phyloP scores from a whole-genome alignment of 345 rosid genomes.

The Boechera stricta region DNA sequence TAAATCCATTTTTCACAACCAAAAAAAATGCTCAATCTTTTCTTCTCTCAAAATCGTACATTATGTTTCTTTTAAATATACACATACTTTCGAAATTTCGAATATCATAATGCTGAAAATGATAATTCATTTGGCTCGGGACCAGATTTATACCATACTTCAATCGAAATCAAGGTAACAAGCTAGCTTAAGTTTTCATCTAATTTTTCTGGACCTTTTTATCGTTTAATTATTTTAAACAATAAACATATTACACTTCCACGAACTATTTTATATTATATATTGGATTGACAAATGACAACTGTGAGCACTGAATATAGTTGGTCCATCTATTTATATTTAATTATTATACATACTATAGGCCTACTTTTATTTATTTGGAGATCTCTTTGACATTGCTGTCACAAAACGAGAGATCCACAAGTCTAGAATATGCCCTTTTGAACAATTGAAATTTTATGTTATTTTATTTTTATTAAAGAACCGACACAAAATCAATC shows the following conservation, averaged over 20 bases:
- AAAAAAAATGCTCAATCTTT: background rate
- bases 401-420: conserved; percentile 32
- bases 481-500: conserved; percentile 18
- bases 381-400: conserved; percentile 31
- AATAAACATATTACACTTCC: conserved; percentile 9
- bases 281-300: conserved; percentile 37
- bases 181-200: conserved; percentile 10
- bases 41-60: background rate
- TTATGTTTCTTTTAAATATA: background rate
- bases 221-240: background rate
- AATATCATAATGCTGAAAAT: background rate
- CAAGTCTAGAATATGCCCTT: conserved; percentile 43
- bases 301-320: conserved; percentile 40
- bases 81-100: background rate
- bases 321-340: conserved; percentile 31
- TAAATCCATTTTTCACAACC: background rate
- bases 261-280: background rate
- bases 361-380: conserved; percentile 15
- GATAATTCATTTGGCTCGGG: conserved; percentile 17
- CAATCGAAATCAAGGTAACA: conserved; percentile 38
- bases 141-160: conserved; percentile 36
- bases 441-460: background rate
- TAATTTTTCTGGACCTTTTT: background rate
- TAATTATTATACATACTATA: conserved; percentile 6
- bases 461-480: background rate